Evolutionary conservation across 345 rosid species (phyloP).

Genomic region (Aurinia saxatilis): DNA sequence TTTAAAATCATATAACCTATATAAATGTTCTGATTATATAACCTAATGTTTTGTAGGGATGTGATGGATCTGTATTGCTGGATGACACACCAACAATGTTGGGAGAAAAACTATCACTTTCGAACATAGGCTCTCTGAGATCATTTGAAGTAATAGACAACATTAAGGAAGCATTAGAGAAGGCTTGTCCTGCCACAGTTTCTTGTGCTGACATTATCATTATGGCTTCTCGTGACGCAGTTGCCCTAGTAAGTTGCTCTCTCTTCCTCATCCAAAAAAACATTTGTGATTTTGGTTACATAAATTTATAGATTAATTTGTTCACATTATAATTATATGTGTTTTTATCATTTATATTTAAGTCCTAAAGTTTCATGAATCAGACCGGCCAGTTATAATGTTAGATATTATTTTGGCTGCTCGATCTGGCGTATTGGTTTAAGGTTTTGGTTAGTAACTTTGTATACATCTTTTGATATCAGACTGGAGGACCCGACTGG

Average conservation of each 20-base stretch:
- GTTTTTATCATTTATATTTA: too few species aligned
- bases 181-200: constrained; percentile 63
- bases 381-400: too few species aligned
- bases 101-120: constrained; percentile 71
- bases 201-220: constrained; percentile 81
- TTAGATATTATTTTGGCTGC: too few species aligned
- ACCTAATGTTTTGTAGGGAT: constrained; percentile 40
- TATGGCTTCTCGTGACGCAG: constrained; percentile 88
- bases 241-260: constrained; percentile 46
- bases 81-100: constrained; percentile 75
- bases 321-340: too few species aligned
- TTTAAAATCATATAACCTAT: neutral
- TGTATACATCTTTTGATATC: neutral
- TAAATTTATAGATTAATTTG: too few species aligned
- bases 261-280: too few species aligned
- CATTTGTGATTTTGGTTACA: too few species aligned
- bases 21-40: too few species aligned
- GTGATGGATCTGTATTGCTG: constrained; percentile 76
- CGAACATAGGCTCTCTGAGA: constrained; percentile 72
- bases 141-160: constrained; percentile 64
- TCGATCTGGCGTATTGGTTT: too few species aligned
- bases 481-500: constrained; percentile 86
- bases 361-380: too few species aligned
- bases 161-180: constrained; percentile 57
- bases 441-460: neutral